Conservation (phyloP, 805 yeast genomes). For the Lipomyces yamadae region DNA sequence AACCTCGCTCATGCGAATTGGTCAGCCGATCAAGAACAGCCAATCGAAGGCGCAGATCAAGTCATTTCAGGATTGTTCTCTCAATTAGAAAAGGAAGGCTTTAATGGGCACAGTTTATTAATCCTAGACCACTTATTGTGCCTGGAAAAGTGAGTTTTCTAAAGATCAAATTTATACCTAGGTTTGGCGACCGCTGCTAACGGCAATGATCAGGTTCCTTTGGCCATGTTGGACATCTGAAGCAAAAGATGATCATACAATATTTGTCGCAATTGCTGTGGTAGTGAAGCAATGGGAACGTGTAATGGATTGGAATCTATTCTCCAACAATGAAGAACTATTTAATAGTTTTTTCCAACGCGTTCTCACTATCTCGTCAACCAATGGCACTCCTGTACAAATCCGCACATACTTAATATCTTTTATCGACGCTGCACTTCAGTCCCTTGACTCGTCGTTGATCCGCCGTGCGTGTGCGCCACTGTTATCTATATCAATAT, state of each 20-base stretch:
- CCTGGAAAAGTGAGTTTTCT: constrained; percentile 36
- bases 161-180: constrained; percentile 34
- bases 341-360: constrained; percentile 45
- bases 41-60: constrained; percentile 14
- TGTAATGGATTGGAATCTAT: constrained; percentile 29
- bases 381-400: constrained; percentile 18
- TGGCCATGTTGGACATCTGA: constrained; percentile 53
- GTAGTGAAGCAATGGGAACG: constrained; percentile 30
- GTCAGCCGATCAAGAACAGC: constrained; percentile 10
- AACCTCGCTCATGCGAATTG: constrained; percentile 23
- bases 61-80: constrained; percentile 15
- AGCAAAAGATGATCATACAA: constrained; percentile 50
- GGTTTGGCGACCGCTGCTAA: background rate
- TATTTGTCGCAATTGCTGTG: constrained; percentile 44
- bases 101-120: constrained; percentile 6
- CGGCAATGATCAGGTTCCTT: constrained; percentile 35
- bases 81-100: constrained; percentile 12
- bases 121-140: constrained; percentile 30
- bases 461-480: constrained; percentile 43
- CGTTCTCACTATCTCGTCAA: constrained; percentile 38
- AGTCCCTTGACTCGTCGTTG: constrained; percentile 38
- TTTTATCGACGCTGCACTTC: constrained; percentile 41
- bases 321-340: constrained; percentile 39
- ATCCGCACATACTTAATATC: constrained; percentile 33
- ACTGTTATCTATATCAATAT: constrained; percentile 46